Conservation (phyloP, 1,139 yeast species). For the Taiozyma onychis region DNA sequence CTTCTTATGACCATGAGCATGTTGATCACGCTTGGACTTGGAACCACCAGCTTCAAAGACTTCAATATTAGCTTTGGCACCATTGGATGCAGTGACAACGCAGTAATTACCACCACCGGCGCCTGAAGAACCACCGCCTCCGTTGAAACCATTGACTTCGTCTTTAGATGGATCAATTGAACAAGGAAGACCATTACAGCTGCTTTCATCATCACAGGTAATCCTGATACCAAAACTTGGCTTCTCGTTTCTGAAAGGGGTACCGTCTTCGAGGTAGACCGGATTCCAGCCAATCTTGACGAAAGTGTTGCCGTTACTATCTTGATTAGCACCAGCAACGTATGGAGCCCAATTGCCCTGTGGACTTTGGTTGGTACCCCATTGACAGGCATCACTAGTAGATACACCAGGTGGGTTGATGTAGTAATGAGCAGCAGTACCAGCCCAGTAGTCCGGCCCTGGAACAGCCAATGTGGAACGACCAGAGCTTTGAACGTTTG, state of each 20-base stretch:
- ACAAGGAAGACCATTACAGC: constrained; percentile 74
- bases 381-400: constrained; percentile 69
- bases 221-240: constrained; percentile 73
- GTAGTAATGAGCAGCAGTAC: constrained; percentile 84
- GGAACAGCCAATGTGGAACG: constrained; percentile 70
- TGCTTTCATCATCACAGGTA: constrained; percentile 59
- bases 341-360: constrained; percentile 91
- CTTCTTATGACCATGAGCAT: constrained; percentile 8
- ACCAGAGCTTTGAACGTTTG: constrained; percentile 46
- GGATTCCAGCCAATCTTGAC: constrained; percentile 93
- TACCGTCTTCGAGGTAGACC: constrained; percentile 54
- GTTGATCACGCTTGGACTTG: constrained; percentile 6
- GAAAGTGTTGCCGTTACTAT: constrained; percentile 58
- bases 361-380: constrained; percentile 69
- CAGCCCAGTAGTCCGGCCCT: constrained; percentile 65
- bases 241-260: constrained; percentile 44
- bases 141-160: constrained; percentile 49
- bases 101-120: constrained; percentile 75
- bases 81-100: constrained; percentile 69
- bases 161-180: constrained; percentile 66
- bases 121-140: constrained; percentile 32
- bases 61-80: constrained; percentile 64
- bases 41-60: constrained; percentile 43
- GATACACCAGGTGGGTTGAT: constrained; percentile 83
- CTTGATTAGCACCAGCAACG: constrained; percentile 86